Base-by-base conservation (phyloP, 2,329 filamentous ascomycete genomes). In the Metarhizium humberi region DNA sequence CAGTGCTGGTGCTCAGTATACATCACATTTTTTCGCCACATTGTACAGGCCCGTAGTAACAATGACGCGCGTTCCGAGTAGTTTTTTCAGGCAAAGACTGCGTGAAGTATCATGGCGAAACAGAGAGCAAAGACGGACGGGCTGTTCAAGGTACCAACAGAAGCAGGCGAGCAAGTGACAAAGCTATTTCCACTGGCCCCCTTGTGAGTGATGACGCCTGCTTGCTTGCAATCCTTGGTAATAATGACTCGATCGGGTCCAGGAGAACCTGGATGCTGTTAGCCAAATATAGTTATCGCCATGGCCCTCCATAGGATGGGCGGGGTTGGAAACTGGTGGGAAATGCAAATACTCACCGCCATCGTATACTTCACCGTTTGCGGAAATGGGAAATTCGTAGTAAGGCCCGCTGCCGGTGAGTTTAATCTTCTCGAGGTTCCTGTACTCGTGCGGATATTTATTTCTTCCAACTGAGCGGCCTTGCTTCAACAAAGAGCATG, bases 191-290 rank as follows among this genome's bases (percentile, higher is more conserved):
- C 49, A 6, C 6, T 51, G 32, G 56, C 47, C 14, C 51, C 56
- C 32, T 48, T 54, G 63, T 87, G 84, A 1, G 84, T 87, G 57
- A 87, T 84, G 47, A 76, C 72, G 45, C 81, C 83, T n/a, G 81
- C 83, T 40, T 77, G 73, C 56, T 75, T 60, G 59, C 82, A 76
- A 11, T 70, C 58, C 0, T 65, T 72, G 66, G 81, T 85, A 69
- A 86, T 81, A 36, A 87, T 68, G 53, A 86, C 80, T 50, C 84
- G 79, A 64, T 86, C 83, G 20, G 84, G 70, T 47, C 84, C 83
- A 1, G 84, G 84, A 2, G 76, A 79, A 20, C 81, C 82, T 78
- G 53, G 6, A 14, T 8, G 32, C 20, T 7, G 42, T 58, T 30
- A 58, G 54, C 20, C 42, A 25, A 18, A 43, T n/a, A 14, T 43